phyloP scores from a whole-genome alignment of 2,329 filamentous ascomycete genomes.

The Colletotrichum theobromicola region DNA sequence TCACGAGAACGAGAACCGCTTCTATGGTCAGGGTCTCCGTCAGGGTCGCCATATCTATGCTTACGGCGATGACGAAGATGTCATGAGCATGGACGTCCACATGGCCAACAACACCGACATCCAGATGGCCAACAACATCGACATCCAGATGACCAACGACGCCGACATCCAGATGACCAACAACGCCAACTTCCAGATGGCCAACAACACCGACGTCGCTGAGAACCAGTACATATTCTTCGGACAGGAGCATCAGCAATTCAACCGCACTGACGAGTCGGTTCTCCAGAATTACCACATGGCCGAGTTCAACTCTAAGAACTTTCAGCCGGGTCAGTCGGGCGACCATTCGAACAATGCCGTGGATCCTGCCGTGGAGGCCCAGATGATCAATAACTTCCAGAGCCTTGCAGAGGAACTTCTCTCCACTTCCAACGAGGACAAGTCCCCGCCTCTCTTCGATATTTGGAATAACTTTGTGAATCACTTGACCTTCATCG shows the following conservation, averaged over 20 bases:
- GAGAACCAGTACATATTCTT: not conserved
- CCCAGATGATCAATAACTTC: rapidly evolving
- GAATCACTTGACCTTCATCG: not conserved
- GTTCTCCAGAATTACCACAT: not conserved
- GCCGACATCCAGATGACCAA: no score
- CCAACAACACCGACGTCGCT: not conserved
- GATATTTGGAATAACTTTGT: not conserved
- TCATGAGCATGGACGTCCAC: not conserved
- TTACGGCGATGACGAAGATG: not conserved
- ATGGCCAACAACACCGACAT: no score
- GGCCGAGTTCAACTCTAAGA: rapidly evolving
- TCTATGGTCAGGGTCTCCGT: not conserved
- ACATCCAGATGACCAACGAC: no score
- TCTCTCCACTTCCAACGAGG: not conserved
- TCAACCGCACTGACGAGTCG: not conserved
- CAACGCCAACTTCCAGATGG: no score
- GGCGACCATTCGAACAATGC: no score
- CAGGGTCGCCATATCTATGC: not conserved
- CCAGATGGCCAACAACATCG: not conserved
- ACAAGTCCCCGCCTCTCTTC: not conserved
- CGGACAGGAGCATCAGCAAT: not conserved
- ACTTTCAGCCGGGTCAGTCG: not conserved
- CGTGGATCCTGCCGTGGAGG: not conserved
- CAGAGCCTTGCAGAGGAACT: not conserved
- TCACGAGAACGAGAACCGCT: not conserved